Conservation (phyloP, 2,329 filamentous ascomycete species). For the Ophiocordyceps sinensis region DNA sequence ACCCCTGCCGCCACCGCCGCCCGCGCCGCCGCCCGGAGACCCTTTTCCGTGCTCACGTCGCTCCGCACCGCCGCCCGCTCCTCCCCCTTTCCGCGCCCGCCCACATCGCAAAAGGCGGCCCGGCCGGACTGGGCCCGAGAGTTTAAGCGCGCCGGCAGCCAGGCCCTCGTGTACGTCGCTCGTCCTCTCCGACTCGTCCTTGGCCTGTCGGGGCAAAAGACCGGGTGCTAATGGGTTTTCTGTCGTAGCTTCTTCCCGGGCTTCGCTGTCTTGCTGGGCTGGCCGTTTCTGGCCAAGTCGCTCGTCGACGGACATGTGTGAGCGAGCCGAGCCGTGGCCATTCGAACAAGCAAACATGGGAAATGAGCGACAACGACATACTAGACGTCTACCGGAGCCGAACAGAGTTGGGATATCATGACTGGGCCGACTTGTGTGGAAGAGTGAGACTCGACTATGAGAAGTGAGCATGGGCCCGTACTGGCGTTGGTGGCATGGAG, state of each 20-base stretch:
- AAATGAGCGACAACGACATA: too few relatives aligned
- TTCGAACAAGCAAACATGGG: too few relatives aligned
- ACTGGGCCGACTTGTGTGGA: too few relatives aligned
- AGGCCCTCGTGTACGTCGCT: constrained; percentile 18
- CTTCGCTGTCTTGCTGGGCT: constrained; percentile 18
- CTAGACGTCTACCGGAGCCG: too few relatives aligned
- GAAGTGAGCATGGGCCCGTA: too few relatives aligned
- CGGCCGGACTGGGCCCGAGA: constrained; percentile 17
- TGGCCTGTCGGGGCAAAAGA: not conserved
- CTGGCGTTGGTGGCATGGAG: too few relatives aligned
- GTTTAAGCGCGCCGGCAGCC: constrained; percentile 15
- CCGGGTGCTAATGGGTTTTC: not conserved
- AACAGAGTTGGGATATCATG: too few relatives aligned
- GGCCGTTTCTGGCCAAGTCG: constrained; percentile 16
- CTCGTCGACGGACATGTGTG: constrained; percentile 18
- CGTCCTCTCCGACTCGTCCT: not conserved
- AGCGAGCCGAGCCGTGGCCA: not conserved
- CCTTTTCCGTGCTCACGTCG: constrained; percentile 18
- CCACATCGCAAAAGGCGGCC: constrained; percentile 12
- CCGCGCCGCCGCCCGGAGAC: constrained; percentile 15
- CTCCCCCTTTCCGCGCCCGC: constrained; percentile 20
- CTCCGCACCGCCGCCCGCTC: constrained; percentile 18
- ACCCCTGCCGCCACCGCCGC: constrained; percentile 14
- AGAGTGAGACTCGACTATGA: too few relatives aligned
- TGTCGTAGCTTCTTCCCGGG: constrained; percentile 18